A percentile compares a stretch with the other conserved stretches of the same genome.
These are phyloP conservation scores for Trifolium subterraneum DNA, from an alignment of 306 rosid species.

Conservation along the genomic window DNA sequence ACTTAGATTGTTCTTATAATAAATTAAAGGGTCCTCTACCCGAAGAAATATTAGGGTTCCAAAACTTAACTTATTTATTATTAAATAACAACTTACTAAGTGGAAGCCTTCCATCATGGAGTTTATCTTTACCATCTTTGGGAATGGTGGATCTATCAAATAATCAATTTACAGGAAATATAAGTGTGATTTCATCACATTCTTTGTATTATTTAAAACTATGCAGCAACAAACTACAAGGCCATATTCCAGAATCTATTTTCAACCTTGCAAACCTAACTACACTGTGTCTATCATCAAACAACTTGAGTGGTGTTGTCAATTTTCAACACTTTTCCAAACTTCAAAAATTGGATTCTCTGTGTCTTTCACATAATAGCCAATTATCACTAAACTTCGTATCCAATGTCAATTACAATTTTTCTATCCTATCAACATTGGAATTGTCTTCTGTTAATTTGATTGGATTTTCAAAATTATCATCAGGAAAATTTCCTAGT, in stretches of 20 bases:
- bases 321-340: background rate
- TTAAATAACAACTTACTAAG: background rate
- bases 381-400: background rate
- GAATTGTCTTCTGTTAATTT: background rate
- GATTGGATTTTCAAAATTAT: background rate
- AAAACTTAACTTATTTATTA: background rate
- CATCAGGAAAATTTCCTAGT: background rate
- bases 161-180: background rate
- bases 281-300: background rate
- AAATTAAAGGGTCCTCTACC: background rate
- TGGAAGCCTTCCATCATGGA: slow-evolving; percentile 20
- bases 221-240: background rate
- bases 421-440: background rate
- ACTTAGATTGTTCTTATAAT: background rate
- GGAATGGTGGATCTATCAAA: background rate
- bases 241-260: background rate
- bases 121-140: background rate
- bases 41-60: background rate
- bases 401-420: slow-evolving; percentile 4
- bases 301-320: background rate
- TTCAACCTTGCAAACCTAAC: background rate
- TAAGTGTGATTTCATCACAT: background rate
- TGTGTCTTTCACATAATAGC: background rate
- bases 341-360: background rate
- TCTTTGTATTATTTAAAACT: background rate